Evolutionary conservation across 768 basidiomycete species (phyloP).

Genomic region (Kwoniella botswanensis): DNA sequence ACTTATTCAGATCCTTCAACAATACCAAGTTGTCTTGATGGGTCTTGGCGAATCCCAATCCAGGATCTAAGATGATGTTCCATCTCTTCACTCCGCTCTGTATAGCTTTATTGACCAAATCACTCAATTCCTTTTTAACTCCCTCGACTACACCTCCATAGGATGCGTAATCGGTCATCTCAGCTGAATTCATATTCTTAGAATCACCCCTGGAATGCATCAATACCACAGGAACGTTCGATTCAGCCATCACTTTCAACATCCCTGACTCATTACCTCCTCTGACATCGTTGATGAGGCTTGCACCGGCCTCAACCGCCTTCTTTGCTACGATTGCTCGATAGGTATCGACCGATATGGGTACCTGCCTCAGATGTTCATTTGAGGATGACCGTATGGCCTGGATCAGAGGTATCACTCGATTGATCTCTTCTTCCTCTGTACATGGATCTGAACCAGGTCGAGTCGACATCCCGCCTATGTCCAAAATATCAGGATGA

Average conservation of each 20-base stretch:
- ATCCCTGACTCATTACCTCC: slow-evolving; percentile 70
- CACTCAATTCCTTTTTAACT: slow-evolving; percentile 72
- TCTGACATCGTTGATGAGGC: slow-evolving; percentile 91
- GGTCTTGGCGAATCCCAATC: slow-evolving; percentile 91
- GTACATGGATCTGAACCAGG: slow-evolving; percentile 66
- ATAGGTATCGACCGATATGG: slow-evolving; percentile 87
- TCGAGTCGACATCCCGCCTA: slow-evolving; percentile 92
- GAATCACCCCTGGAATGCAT: slow-evolving; percentile 95
- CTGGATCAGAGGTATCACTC: slow-evolving; percentile 74
- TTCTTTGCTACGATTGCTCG: slow-evolving; percentile 77
- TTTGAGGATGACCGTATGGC: slow-evolving; percentile 62
- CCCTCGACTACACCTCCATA: slow-evolving; percentile 67
- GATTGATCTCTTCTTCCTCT: slow-evolving; percentile 70
- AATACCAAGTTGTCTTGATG: slow-evolving; percentile 74
- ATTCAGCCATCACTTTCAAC: slow-evolving; percentile 68
- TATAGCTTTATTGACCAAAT: slow-evolving; percentile 36
- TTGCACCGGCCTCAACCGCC: slow-evolving; percentile 80
- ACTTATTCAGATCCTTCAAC: slow-evolving; percentile 63
- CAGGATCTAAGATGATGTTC: slow-evolving; percentile 89
- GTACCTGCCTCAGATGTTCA: slow-evolving; percentile 54
- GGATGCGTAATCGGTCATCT: slow-evolving; percentile 60
- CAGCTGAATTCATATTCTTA: slow-evolving; percentile 70
- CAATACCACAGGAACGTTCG: slow-evolving; percentile 78
- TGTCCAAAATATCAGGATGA: slow-evolving; percentile 76
- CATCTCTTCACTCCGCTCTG: slow-evolving; percentile 77